Evolutionary conservation across 2,329 filamentous ascomycete genomes (phyloP), one percentile per base, ranked within the genome.

Genomic region (Thielaviopsis populi): DNA sequence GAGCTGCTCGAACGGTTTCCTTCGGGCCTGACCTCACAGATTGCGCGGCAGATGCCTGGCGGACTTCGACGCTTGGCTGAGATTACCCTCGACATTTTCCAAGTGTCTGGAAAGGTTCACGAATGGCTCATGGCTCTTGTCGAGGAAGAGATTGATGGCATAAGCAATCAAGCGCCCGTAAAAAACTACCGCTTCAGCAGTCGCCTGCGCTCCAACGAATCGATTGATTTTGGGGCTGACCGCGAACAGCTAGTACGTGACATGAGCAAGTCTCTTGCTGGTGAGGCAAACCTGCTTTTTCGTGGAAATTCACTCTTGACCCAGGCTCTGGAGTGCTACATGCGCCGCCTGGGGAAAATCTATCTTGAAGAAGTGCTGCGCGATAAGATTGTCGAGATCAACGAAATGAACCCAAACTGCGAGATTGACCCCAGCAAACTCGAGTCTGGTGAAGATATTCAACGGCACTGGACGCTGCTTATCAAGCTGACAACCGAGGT

Each of bases 131-230:
- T 90, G 79, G 86, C 89, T 1, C 78, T 99, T 48, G 89, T 96
- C 0, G 94, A 99, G 73, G 92, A 97, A 71, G 94, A 99, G 73
- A 97, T 99, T 65, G 94, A 97, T 70, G 92, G 92, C 0, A 85
- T 94, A 19, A 84, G 90, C 63, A 95, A 86, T 71, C 91, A 96
- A 69, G 84, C 85, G 15, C 83, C 87, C 0, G 82, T 87, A 67
- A 89, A 85, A 78, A 79, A 87, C 80, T 72, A 85, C 78, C 80
- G 88, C 2, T 91, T 88, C 73, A 88, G 82, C 72, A 81, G 80
- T 67, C 81, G 88, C 22, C 75, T 89, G 41, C 85, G 83, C 63
- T 89, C 87, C 1, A 86, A 83, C 68, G 87, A 90, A 63, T 88
- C 85, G 0, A 77, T 80, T 53, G 81, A 85, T 46, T 83, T 79